Conservation (phyloP, 768 basidiomycete genomes). For the Lactarius pseudohatsudake region DNA sequence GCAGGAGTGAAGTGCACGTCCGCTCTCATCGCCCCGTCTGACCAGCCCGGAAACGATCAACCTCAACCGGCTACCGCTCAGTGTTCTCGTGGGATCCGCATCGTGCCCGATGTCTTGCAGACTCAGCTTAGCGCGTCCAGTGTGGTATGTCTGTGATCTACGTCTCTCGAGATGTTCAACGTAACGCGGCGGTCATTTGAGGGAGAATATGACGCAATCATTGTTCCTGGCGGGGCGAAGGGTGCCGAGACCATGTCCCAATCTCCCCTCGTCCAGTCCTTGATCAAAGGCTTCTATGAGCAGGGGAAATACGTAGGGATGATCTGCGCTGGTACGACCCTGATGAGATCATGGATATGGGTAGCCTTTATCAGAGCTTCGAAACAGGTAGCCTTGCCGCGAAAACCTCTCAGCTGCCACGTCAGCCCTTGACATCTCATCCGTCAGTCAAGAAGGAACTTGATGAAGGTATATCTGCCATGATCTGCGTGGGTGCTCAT, state of each 20-base stretch:
- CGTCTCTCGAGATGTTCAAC: background rate
- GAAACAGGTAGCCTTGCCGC: constrained; percentile 46
- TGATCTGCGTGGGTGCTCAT: background rate
- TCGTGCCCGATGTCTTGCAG: constrained; percentile 22
- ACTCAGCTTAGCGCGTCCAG: constrained; percentile 12
- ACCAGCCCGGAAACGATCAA: constrained; percentile 1
- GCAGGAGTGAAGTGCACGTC: constrained; percentile 68
- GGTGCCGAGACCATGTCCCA: constrained; percentile 74
- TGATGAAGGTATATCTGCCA: constrained; percentile 44
- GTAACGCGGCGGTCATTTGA: constrained; percentile 32
- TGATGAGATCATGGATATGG: background rate
- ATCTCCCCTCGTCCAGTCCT: constrained; percentile 55
- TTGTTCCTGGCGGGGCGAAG: constrained; percentile 77
- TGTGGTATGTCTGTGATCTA: constrained; percentile 7
- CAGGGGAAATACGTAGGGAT: constrained; percentile 66
- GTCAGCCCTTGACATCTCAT: constrained; percentile 74
- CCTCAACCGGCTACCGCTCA: background rate
- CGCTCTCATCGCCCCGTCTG: constrained; percentile 48
- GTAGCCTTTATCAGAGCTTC: background rate
- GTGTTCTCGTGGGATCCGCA: constrained; percentile 26
- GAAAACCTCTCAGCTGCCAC: constrained; percentile 55
- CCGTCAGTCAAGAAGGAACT: constrained; percentile 64
- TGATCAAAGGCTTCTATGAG: constrained; percentile 58
- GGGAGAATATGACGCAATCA: constrained; percentile 65
- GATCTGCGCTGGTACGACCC: constrained; percentile 74